phyloP scores from a whole-genome alignment of 2,329 filamentous ascomycete genomes.

The Fusarium odoratissimum region DNA sequence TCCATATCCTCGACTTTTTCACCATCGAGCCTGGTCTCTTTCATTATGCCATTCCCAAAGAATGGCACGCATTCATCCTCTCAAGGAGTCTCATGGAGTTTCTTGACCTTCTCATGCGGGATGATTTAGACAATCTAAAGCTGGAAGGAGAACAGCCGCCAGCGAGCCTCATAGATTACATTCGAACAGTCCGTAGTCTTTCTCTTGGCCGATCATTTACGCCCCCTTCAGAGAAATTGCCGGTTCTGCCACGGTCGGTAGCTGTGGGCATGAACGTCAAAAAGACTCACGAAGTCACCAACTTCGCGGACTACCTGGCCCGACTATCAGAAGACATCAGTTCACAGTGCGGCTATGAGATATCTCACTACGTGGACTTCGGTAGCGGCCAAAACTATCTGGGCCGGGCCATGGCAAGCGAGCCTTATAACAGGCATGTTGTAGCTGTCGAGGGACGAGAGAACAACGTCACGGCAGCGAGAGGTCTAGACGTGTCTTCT shows the following conservation, averaged over 20 bases:
- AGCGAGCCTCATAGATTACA: conserved; percentile 75
- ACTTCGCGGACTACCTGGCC: conserved; percentile 89
- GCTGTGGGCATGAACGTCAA: conserved; percentile 95
- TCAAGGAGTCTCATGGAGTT: conserved; percentile 78
- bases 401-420: conserved; percentile 84
- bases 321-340: conserved; percentile 68
- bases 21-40: conserved; percentile 88
- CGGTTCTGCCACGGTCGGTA: conserved; percentile 75
- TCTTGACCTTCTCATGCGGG: conserved; percentile 82
- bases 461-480: conserved; percentile 87
- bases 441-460: conserved; percentile 91
- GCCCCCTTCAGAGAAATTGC: conserved; percentile 57
- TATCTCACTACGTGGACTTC: conserved; percentile 94
- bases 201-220: conserved; percentile 73
- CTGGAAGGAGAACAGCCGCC: conserved; percentile 55
- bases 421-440: conserved; percentile 86
- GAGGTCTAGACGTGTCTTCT: conserved; percentile 84
- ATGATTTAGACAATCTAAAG: conserved; percentile 68
- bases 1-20: conserved; percentile 97
- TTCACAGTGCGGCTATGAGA: conserved; percentile 64
- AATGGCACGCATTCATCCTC: conserved; percentile 86
- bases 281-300: conserved; percentile 91
- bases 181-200: conserved; percentile 75
- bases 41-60: conserved; percentile 76
- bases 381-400: conserved; percentile 98